phyloP scores from a whole-genome alignment of 2,329 filamentous ascomycete genomes.

The Scytalidium lignicola region DNA sequence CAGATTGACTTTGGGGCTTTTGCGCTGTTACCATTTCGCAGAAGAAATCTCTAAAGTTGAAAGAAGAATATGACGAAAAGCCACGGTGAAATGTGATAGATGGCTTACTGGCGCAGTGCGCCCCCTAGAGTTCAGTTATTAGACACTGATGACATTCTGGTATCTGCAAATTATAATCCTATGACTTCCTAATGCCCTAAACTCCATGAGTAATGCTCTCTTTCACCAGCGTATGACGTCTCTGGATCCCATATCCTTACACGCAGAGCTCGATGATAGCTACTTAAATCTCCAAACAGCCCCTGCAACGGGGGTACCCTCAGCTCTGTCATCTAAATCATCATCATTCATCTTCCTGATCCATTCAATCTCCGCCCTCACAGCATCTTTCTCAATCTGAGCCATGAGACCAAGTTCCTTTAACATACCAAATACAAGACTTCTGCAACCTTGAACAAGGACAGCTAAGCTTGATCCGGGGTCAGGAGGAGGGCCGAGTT shows the following conservation, averaged over 20 bases:
- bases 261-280: not conserved
- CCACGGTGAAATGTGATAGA: no score
- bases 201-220: no score
- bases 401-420: conserved; percentile 59
- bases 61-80: no score
- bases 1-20: no score
- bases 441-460: conserved; percentile 43
- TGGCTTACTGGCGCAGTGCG: no score
- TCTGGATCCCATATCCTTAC: not conserved
- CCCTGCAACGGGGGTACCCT: conserved; percentile 17
- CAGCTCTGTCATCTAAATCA: conserved; percentile 23
- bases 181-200: no score
- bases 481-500: conserved; percentile 33
- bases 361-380: conserved; percentile 53
- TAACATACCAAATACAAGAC: conserved; percentile 53
- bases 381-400: conserved; percentile 53
- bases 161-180: no score
- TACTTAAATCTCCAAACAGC: conserved; percentile 23
- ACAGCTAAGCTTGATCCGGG: conserved; percentile 36
- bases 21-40: no score
- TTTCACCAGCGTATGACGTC: no score
- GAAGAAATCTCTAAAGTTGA: no score
- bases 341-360: conserved; percentile 47
- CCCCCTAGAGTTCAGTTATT: no score
- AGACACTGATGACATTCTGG: no score